These are phyloP conservation scores for Penicillium paradoxum DNA, from an alignment of 495 filamentous ascomycete genomes.

Conservation along the genomic window DNA sequence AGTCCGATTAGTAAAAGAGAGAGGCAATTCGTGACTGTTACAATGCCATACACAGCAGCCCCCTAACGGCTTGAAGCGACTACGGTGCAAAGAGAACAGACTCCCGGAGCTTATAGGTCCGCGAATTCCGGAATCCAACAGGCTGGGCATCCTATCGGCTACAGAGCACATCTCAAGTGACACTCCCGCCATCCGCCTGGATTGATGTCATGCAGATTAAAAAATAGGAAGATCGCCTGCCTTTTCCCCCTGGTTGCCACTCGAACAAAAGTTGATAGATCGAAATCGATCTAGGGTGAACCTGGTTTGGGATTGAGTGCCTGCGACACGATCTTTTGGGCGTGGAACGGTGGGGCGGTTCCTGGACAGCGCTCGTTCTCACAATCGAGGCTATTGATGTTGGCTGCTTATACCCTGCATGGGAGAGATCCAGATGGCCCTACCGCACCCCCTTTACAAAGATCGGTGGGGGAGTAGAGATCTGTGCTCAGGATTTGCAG, in stretches of 20 bases:
- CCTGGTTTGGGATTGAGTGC: not conserved
- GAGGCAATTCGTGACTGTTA: not conserved
- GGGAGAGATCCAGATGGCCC: not conserved
- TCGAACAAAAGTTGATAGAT: conserved; percentile 5
- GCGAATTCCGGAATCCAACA: conserved; percentile 3
- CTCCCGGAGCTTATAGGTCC: not conserved
- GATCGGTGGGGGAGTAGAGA: not conserved
- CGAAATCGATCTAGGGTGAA: not conserved
- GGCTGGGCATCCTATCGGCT: not conserved
- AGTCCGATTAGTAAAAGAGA: not conserved
- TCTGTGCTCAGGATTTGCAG: not conserved
- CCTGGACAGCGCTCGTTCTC: not conserved
- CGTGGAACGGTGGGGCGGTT: not conserved
- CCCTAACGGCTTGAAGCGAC: not conserved
- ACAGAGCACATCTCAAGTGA: not conserved
- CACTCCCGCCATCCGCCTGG: not conserved
- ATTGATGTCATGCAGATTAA: not conserved
- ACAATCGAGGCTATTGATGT: conserved; percentile 2
- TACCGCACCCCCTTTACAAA: not conserved
- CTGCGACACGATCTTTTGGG: not conserved
- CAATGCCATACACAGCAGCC: not conserved
- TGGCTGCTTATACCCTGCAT: conserved; percentile 8
- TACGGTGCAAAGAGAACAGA: not conserved
- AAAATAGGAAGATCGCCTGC: not conserved
- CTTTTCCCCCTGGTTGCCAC: not conserved